Conservation (phyloP, 2,329 filamentous ascomycete species). For the Phialophora tarda region DNA sequence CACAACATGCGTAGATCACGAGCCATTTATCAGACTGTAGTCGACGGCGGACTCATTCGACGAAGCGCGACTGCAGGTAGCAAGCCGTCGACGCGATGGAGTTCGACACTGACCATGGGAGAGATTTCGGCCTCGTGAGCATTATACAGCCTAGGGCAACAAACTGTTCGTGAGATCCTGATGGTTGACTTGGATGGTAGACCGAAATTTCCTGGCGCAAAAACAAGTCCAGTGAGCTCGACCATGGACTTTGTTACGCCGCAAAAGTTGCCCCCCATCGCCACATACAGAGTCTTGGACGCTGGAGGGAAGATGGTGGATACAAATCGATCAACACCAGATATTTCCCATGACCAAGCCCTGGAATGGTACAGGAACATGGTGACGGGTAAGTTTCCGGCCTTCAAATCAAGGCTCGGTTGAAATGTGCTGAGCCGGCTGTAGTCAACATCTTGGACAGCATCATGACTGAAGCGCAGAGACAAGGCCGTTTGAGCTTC, state of each 20-base stretch:
- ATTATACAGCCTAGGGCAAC: not conserved
- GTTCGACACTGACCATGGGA: slow-evolving; percentile 11
- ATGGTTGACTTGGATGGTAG: not conserved
- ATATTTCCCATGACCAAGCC: slow-evolving; percentile 57
- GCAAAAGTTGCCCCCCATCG: slow-evolving; percentile 72
- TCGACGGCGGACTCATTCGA: no score
- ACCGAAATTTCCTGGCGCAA: slow-evolving; percentile 76
- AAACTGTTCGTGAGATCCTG: not conserved
- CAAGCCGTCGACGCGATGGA: not conserved
- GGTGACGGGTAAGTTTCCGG: slow-evolving; percentile 46
- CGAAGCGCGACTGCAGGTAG: not conserved
- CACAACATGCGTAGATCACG: no score
- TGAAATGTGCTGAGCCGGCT: slow-evolving; percentile 34
- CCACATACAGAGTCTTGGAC: slow-evolving; percentile 89
- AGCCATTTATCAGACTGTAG: no score
- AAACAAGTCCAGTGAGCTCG: slow-evolving; percentile 89
- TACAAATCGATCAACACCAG: slow-evolving; percentile 50
- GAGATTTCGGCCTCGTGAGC: slow-evolving; percentile 26
- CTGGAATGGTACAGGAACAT: slow-evolving; percentile 67
- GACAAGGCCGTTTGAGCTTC: slow-evolving; percentile 90
- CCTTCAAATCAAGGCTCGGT: not conserved
- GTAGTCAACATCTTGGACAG: slow-evolving; percentile 84
- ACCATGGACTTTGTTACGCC: slow-evolving; percentile 77
- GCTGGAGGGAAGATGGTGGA: slow-evolving; percentile 85
- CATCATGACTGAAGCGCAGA: slow-evolving; percentile 96